phyloP scores from a whole-genome alignment of 1,284 basidiomycete genomes.

The Ceratobasidium sp. region DNA sequence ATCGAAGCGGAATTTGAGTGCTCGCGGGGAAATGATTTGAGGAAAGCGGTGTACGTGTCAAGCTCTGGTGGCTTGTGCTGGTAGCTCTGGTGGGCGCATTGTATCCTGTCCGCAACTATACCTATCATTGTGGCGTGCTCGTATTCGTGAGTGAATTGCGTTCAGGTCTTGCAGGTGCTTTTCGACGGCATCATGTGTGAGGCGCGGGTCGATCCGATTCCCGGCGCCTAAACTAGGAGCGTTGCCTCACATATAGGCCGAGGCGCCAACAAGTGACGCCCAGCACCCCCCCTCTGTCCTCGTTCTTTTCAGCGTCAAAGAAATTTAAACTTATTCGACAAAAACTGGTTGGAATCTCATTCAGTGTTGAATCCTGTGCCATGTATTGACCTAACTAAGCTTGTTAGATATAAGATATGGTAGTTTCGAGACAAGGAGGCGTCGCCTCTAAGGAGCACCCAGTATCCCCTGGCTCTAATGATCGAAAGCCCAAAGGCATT shows the following conservation, averaged over 20 bases:
- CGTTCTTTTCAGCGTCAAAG: not conserved
- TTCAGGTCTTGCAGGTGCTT: too few relatives aligned
- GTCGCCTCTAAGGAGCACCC: not conserved
- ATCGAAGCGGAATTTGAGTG: too few relatives aligned
- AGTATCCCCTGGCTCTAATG: not conserved
- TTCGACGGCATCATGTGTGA: too few relatives aligned
- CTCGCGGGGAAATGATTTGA: too few relatives aligned
- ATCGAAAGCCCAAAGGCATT: slow-evolving; percentile 28
- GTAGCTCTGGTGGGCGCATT: too few relatives aligned
- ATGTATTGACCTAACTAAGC: not conserved
- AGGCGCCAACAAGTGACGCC: not conserved
- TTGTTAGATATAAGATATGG: slow-evolving; percentile 22
- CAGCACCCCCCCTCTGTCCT: not conserved
- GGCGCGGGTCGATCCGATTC: too few relatives aligned
- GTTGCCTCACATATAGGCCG: not conserved
- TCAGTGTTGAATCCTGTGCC: not conserved
- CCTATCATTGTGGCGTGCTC: too few relatives aligned
- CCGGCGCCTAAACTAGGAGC: too few relatives aligned
- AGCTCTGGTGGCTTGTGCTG: too few relatives aligned
- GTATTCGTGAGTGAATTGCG: too few relatives aligned
- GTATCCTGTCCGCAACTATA: too few relatives aligned
- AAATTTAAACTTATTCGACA: slow-evolving; percentile 7
- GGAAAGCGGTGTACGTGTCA: too few relatives aligned
- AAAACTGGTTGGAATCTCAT: not conserved
- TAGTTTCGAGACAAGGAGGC: not conserved